Evolutionary conservation across 2,329 filamentous ascomycete species (phyloP), one percentile per base, ranked within the genome.

Genomic region (Sporothrix globosa): DNA sequence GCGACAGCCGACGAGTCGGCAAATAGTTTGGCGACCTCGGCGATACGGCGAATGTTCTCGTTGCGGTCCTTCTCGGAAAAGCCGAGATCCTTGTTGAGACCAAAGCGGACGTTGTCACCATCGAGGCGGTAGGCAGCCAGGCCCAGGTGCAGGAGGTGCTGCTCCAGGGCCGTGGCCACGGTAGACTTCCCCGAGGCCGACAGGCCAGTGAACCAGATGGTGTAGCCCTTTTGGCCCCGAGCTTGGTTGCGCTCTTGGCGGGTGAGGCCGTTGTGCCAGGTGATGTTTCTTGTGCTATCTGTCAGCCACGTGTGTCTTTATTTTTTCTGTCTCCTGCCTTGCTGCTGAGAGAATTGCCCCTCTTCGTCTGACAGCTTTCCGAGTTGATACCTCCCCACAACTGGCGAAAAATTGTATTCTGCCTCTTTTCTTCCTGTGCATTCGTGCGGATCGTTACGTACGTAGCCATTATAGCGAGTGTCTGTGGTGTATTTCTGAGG

Each of bases 71-170:
- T 88, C 79, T 97, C 95, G 74, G 89, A 91, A 85, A 98, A 99
- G 19, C 95, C 95, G 13, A 99, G 87, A 83, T 98, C 95, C 83
- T 96, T 97, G 88, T 98, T 99, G 75, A 99, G 87, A 19, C 96
- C 96, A 83, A 98, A 97, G 73, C 96, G 95, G 75, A 99, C 91
- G 82, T 99, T 99, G 87, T 99, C 96, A 77, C 95, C 96, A 82
- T 99, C 96, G 41, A 99, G 90, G 68, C 96, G 90, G 87, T 99
- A 99, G 72, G 94, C 92, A 70, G 90, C 84, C 67, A 96, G 84
- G 56, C 90, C 91, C 13, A 92, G 86, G 80, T 97, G 93, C 70
- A 99, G 88, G 46, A 99, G 90, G 81, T 97, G 93, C 84, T 97
- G 95, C 85, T 99, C 96, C 53, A 99, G 91, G 19, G 96, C 96